These are phyloP conservation scores for Parascedosporium putredinis DNA, from an alignment of 2,329 filamentous ascomycete genomes.

Conservation along the genomic window DNA sequence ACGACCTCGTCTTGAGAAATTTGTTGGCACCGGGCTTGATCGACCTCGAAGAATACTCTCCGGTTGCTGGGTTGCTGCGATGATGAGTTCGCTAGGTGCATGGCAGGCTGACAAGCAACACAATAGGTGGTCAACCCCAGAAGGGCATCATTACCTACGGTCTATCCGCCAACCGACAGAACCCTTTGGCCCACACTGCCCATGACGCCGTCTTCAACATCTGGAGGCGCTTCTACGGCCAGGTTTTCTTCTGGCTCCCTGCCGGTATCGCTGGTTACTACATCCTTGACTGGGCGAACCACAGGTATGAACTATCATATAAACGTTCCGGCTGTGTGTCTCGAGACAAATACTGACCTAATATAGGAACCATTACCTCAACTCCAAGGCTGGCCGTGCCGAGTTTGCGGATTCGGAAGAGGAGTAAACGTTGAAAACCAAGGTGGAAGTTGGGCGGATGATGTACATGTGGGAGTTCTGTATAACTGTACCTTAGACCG, in stretches of 20 bases:
- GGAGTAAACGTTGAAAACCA: constrained; percentile 25
- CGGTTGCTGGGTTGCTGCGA: no score
- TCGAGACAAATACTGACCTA: constrained; percentile 11
- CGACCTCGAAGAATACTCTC: no score
- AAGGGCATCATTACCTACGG: constrained; percentile 61
- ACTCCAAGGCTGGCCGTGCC: constrained; percentile 64
- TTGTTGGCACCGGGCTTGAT: no score
- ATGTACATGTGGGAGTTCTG: constrained; percentile 24
- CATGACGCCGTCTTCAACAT: constrained; percentile 91
- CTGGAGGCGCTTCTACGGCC: constrained; percentile 73
- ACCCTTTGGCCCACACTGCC: constrained; percentile 66
- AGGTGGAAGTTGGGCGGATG: constrained; percentile 8
- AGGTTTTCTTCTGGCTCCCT: constrained; percentile 83
- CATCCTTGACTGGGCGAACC: constrained; percentile 79
- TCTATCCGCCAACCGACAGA: constrained; percentile 79
- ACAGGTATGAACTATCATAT: constrained; percentile 52
- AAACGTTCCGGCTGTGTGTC: background rate
- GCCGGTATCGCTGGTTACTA: constrained; percentile 71
- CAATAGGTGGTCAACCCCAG: constrained; percentile 24
- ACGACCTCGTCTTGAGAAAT: no score
- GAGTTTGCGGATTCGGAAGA: constrained; percentile 31
- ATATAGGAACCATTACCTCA: constrained; percentile 65
- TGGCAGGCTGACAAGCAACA: background rate
- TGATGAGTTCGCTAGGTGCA: no score
- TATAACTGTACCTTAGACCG: constrained; percentile 31